Evolutionary conservation across 805 yeast species (phyloP), one percentile per base, ranked within the genome.

Genomic region (Maudiozyma bulderi): DNA sequence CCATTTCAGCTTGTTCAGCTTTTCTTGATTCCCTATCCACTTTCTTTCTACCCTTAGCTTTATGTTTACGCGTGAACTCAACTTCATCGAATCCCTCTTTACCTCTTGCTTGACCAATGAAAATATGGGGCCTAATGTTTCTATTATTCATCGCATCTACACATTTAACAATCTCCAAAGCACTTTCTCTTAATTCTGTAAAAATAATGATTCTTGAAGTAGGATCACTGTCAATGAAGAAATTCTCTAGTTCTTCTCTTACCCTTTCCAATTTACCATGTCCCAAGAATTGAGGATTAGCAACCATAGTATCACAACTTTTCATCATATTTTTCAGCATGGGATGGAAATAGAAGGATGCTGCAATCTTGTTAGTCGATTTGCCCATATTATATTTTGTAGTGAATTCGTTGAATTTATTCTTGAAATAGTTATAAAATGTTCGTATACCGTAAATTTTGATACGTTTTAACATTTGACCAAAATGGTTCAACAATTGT

Each of bases 31-130:
- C 44, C 47, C 67, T 57, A 15, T 69, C 72, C 13, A 60, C 62
- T 46, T 69, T 66, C n/a, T 70, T 72, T 50, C 73, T 61, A 5
- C 76, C 74, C 52, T 72, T 75, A 13, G 73, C 72, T 37, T 68
- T 67, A 42, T 72, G 64, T 51, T 76, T 76, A 38, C 69, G 59
- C 10, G 67, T 59, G 54, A 69, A 80, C 6, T 69, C 70, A 3
- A 66, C 76, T 51, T 82, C 82, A 59, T 82, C 85, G 60, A 82
- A 82, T 34, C 74, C 79, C 44, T 81, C 87, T 58, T 80, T 81
- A 48, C 81, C 90, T 52, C 76, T 78, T 0, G 95, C 76, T 62
- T 93, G 99, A 0, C 99, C 99, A 53, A 93, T 87, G 61, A 93
- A 93, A 28, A 91, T 79, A 62, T 87, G 95, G 0, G 98, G 86